Evolutionary conservation across 768 basidiomycete genomes (phyloP), one percentile per base, ranked within the genome.

Genomic region (Tricholoma matsutake): DNA sequence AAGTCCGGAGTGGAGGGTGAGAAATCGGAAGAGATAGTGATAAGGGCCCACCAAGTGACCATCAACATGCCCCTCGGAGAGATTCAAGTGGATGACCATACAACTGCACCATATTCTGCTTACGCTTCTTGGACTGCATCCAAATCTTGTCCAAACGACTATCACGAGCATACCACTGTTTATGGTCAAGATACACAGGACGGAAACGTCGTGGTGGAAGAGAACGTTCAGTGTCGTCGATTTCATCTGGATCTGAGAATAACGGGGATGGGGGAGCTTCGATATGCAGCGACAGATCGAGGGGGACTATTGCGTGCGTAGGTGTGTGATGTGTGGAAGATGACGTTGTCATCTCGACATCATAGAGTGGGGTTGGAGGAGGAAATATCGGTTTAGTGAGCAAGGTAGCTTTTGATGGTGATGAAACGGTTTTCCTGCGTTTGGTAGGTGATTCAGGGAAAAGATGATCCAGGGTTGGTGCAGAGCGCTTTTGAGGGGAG

Each of bases 111-210:
- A 65, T 65, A 13, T 39, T 47, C 13, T 60, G 49, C 55, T 60
- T 67, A 56, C 65, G 59, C 49, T 64, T 63, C 56, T 71, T 69
- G 11, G 63, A 69, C 60, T 67, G 67, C 56, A 62, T 73, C 72
- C 73, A 72, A 1, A 75, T 63, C 25, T 65, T 66, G 7, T 62
- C 69, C 14, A 78, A 52, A 28, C 76, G 72, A 34, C 74, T 79
- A 64, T 83, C 83, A 32, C 68, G 65, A 29, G 70, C 69, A 25
- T 68, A 72, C 83, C 83, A 84, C 51, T 83, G 81, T 54, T 74
- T 66, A n/a, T 79, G 76, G 62, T 82, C 82, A 2, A 77, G 70
- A 68, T 83, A 84, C 13, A 83, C 74, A 7, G 82, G 78, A 9
- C 79, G 74, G 64, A 82, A 83, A 7, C 81, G 78, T 6, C 77